A percentile compares a stretch with the other conserved stretches of the same genome.
Conservation (phyloP, 345 rosid species). For the Hibiscus tridactylites region DNA sequence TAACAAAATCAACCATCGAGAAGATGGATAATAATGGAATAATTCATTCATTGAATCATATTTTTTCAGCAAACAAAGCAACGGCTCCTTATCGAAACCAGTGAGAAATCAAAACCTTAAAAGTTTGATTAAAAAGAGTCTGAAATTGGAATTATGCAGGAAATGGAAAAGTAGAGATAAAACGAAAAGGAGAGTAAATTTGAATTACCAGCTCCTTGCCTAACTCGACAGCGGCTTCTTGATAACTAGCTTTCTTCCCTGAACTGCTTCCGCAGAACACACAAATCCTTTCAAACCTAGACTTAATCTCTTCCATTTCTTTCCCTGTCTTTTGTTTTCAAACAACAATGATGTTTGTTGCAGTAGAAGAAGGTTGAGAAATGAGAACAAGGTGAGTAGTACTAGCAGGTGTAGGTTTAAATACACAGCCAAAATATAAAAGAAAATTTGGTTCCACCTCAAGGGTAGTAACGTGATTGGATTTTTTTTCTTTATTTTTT, state of each 20-base stretch:
- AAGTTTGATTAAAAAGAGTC: neutral
- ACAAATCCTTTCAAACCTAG: constrained; percentile 77
- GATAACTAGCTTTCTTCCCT: constrained; percentile 72
- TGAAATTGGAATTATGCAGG: neutral
- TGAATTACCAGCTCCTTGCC: constrained; percentile 66
- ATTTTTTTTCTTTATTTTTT: no score
- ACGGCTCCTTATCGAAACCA: neutral
- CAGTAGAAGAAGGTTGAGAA: constrained; percentile 22
- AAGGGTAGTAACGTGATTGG: neutral
- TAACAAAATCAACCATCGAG: neutral
- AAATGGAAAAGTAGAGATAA: neutral
- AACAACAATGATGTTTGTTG: neutral
- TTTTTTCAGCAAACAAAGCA: no score
- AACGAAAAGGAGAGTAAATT: no score
- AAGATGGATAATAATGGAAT: neutral
- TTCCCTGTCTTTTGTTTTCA: neutral
- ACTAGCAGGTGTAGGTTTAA: neutral
- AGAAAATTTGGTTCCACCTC: neutral
- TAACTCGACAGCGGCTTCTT: constrained; percentile 72
- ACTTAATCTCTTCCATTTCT: constrained; percentile 43
- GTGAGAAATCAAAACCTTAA: neutral
- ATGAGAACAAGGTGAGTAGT: constrained; percentile 25
- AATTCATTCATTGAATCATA: neutral
- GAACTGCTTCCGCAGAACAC: constrained; percentile 86
- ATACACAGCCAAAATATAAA: neutral